Conservation (phyloP, 257 asterid genomes). For the Nicotiana benthamiana region DNA sequence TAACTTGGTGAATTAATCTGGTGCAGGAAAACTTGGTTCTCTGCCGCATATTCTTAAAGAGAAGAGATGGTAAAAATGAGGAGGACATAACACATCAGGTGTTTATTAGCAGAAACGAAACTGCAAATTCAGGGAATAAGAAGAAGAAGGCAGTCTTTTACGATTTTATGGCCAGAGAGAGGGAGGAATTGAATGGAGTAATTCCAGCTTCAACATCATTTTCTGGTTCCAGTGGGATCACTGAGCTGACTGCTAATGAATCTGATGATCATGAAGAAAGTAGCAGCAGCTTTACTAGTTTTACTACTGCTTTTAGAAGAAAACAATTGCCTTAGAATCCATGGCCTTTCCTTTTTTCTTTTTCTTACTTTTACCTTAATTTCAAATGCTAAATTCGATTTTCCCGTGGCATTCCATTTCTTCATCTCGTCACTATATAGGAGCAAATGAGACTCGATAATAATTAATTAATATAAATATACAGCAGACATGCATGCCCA, state of each 20-base stretch:
- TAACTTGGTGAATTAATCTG: neutral
- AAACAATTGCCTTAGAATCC: neutral
- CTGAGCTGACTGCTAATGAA: slow-evolving; percentile 44
- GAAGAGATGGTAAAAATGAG: slow-evolving; percentile 18
- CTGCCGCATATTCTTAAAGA: slow-evolving; percentile 36
- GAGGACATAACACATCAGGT: slow-evolving; percentile 4
- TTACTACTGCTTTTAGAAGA: slow-evolving; percentile 24
- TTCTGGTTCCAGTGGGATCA: slow-evolving; percentile 76
- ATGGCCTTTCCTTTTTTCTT: neutral
- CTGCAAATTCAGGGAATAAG: neutral
- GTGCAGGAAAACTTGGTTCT: slow-evolving; percentile 36
- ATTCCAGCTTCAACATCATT: slow-evolving; percentile 31
- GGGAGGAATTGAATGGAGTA: neutral
- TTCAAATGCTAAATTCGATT: neutral
- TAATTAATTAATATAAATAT: neutral
- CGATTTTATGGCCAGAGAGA: slow-evolving; percentile 59
- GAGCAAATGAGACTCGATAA: neutral
- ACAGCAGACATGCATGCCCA: neutral
- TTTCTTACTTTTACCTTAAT: neutral
- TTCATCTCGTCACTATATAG: neutral
- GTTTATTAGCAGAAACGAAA: neutral
- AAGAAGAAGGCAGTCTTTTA: slow-evolving; percentile 35
- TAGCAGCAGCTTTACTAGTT: slow-evolving; percentile 45
- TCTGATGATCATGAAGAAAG: slow-evolving; percentile 53
- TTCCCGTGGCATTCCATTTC: neutral